A percentile compares a stretch with the other conserved stretches of the same genome.
These are phyloP conservation scores for Neurospora tetrasperma DNA, from an alignment of 495 filamentous ascomycete genomes.

Conservation along the genomic window DNA sequence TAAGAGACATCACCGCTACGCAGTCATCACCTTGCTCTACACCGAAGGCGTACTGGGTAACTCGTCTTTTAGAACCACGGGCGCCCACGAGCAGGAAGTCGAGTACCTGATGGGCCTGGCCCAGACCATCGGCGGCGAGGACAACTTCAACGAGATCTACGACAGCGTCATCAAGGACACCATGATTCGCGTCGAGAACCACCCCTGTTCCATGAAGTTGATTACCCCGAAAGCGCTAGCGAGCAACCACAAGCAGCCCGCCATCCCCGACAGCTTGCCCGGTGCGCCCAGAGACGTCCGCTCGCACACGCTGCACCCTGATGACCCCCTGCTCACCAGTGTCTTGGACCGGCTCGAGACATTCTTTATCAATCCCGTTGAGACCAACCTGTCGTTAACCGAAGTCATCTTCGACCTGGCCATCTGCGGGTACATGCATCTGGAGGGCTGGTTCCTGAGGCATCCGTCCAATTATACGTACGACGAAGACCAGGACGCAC, in stretches of 20 bases:
- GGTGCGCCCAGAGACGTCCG: slow-evolving; percentile 46
- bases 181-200: slow-evolving; percentile 65
- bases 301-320: slow-evolving; percentile 50
- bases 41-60: slow-evolving; percentile 44
- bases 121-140: slow-evolving; percentile 57
- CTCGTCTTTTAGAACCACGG: slow-evolving; percentile 54
- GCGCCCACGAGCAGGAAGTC: slow-evolving; percentile 71
- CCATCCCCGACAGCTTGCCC: slow-evolving; percentile 39
- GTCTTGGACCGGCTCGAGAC: slow-evolving; percentile 58
- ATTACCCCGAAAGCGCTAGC: slow-evolving; percentile 44
- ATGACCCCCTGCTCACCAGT: slow-evolving; percentile 67
- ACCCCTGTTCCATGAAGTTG: slow-evolving; percentile 55
- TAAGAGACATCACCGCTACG: slow-evolving; percentile 77
- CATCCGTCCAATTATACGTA: slow-evolving; percentile 53
- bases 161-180: slow-evolving; percentile 75
- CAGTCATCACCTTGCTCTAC: slow-evolving; percentile 63
- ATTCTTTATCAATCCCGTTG: slow-evolving; percentile 84
- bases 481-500: slow-evolving; percentile 27
- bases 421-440: slow-evolving; percentile 67
- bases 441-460: slow-evolving; percentile 85
- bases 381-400: slow-evolving; percentile 79
- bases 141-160: slow-evolving; percentile 68
- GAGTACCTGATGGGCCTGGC: slow-evolving; percentile 63
- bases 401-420: slow-evolving; percentile 72
- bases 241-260: slow-evolving; percentile 40